Percentiles rank a stretch among this genome's conserved stretches.
These are phyloP conservation scores for Colletotrichum euphorbiae DNA, from an alignment of 2,329 filamentous ascomycete genomes.

Conservation along the genomic window DNA sequence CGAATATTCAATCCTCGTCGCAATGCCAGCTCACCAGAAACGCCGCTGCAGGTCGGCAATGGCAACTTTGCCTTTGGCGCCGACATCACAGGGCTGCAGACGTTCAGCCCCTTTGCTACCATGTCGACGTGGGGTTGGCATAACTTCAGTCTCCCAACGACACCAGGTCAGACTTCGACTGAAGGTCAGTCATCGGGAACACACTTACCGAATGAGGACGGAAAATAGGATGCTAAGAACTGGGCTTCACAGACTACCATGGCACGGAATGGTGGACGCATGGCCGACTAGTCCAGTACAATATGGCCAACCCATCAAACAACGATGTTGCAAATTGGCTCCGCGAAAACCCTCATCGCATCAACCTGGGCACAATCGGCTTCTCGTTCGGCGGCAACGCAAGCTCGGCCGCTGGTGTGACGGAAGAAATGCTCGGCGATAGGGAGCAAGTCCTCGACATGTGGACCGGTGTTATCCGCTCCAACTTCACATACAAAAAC, in stretches of 20 bases:
- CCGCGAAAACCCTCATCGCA: conserved; percentile 62
- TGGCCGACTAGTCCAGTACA: conserved; percentile 54
- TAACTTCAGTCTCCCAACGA: conserved; percentile 59
- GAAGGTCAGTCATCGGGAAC: conserved; percentile 17
- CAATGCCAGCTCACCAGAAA: conserved; percentile 60
- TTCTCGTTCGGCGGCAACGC: conserved; percentile 55
- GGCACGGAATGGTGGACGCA: conserved; percentile 58
- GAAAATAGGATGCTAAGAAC: background rate
- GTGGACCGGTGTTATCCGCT: conserved; percentile 59
- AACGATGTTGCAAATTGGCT: conserved; percentile 57
- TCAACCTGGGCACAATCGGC: conserved; percentile 62
- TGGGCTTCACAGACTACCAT: conserved; percentile 48
- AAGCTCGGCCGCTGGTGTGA: conserved; percentile 43
- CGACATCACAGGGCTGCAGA: conserved; percentile 60
- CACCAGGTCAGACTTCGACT: conserved; percentile 46
- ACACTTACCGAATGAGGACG: background rate
- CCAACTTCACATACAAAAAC: conserved; percentile 57
- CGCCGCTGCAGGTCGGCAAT: conserved; percentile 64
- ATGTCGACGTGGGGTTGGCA: conserved; percentile 64
- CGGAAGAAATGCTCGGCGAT: conserved; percentile 52
- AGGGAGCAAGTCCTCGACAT: conserved; percentile 59
- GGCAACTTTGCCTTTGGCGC: conserved; percentile 62
- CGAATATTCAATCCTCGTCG: conserved; percentile 59
- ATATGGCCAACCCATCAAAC: conserved; percentile 55
- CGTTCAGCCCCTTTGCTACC: conserved; percentile 59